Conservation (phyloP, 208 protist species). For the Acanthamoeba divionensis region DNA sequence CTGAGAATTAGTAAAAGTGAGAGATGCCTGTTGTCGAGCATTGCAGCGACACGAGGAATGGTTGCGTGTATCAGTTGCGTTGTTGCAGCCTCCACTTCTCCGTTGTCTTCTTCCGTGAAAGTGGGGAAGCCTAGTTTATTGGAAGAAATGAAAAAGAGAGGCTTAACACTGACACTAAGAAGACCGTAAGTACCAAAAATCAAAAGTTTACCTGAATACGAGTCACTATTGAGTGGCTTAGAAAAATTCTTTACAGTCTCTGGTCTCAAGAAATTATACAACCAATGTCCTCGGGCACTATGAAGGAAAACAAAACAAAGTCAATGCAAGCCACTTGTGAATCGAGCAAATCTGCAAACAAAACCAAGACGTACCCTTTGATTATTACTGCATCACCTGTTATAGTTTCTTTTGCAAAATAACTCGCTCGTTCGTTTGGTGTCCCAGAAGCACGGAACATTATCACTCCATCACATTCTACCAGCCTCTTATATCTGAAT, state of each 20-base stretch:
- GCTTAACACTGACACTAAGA: neutral
- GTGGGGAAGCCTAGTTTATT: constrained; percentile 6
- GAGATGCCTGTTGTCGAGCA: neutral
- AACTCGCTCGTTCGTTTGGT: constrained; percentile 3
- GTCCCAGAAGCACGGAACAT: neutral
- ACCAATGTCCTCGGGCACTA: neutral
- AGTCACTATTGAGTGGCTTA: constrained; percentile 28
- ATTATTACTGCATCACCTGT: constrained; percentile 28
- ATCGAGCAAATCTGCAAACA: neutral
- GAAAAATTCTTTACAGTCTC: neutral
- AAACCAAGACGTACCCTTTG: constrained; percentile 31
- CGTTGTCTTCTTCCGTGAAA: neutral
- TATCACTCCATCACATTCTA: constrained; percentile 19
- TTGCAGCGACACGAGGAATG: neutral
- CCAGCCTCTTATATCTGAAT: constrained; percentile 2
- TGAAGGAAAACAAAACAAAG: neutral
- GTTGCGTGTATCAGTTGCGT: neutral
- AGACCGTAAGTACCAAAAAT: too few species aligned
- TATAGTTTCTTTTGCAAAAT: constrained; percentile 3
- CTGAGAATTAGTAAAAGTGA: neutral
- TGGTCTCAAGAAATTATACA: constrained; percentile 45
- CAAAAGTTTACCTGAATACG: neutral
- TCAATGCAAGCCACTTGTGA: neutral
- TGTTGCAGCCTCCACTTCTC: constrained; percentile 12
- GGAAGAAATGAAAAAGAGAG: neutral